Evolutionary conservation across 2,329 filamentous ascomycete genomes (phyloP), one percentile per base, ranked within the genome.

Genomic region (Verticillium longisporum): DNA sequence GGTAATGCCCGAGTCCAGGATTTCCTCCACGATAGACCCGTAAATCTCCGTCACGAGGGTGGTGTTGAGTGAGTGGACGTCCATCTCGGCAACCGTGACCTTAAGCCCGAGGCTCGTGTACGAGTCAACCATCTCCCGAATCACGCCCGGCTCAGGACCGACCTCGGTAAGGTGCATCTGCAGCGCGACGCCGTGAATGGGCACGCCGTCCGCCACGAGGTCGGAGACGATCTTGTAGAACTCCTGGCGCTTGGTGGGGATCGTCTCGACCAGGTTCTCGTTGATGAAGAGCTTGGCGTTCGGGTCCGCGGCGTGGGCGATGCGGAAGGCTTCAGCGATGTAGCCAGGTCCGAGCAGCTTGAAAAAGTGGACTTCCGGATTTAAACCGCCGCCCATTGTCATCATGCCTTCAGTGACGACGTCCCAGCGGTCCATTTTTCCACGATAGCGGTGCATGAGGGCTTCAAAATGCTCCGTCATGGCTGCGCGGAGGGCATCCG

Each of bases 211-310:
- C 32, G 69, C 71, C 3, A 82, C 77, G 75, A 88, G 83, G 56
- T 78, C 78, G 18, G 67, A 75, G 37, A 78, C 77, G 59, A 77
- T 31, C 33, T 62, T 55, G 57, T 60, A 62, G 15, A 62, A 55
- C 33, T 60, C 61, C 45, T 62, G 58, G 15, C 61, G 58, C 77
- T 91, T 91, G 63, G 80, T 76, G 67, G 81, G 80, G 65, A 67
- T 78, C 14, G 86, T 79, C 53, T 73, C 77, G 74, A 89, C 87
- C 57, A 89, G 80, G 75, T 88, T 89, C 74, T 81, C 88, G 74
- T 91, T 92, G 75, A 91, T 88, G 78, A 89, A 92, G 36, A 91
- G 79, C 74, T 87, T 88, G 2, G 86, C 87, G 61, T 74, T 67
- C 1, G 88, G 86, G 71, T 91, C 88, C 13, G 86, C 88, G 7